Base-by-base conservation (phyloP, 2,329 filamentous ascomycete species). In the Ceratocystis cubensis region DNA sequence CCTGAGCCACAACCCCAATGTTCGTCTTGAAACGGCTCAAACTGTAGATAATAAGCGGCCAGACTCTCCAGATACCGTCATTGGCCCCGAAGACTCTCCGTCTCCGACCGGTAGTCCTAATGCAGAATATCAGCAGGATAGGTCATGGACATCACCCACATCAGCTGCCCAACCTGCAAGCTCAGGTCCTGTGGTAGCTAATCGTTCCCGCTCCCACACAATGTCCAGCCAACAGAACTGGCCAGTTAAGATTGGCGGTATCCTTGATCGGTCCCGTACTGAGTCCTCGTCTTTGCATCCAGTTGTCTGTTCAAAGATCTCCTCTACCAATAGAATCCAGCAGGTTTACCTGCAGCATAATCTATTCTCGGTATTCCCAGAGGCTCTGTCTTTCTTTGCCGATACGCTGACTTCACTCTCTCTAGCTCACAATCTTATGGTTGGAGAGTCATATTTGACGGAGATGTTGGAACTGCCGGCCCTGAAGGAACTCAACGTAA, bases 321-420 rank as follows among this genome's bases (percentile, higher is more conserved):
- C 83, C 1, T 77, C 78, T 3, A 79, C 72, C 68, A 83, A 80
- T 72, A 80, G 73, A 53, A 78, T 81, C 66, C 80, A 74, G 48
- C 79, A 84, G 57, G 75, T 94, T 1, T 84, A 87, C 69, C 79
- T 96, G 48, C 86, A 92, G 65, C 86, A 89, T 72, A 97, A 96
- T 73, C 79, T 84, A 1, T 83, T 96, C 66, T 82, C 83, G 0
- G 76, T 76, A 3, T 82, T 96, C 2, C 92, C 93, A 0, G 78
- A 81, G 30, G 84, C 87, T 0, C 79, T 96, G 13, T 84, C 82
- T 20, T 85, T 88, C 71, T 87, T 96, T 69, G 84, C 87, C 1
- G 79, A 84, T 15, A 87, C 85, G 1, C 76, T 97, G 48, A 86
- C 84, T 0, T 82, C 84, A 0, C 80, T 96, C 17, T 89, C 88